A percentile compares a stretch with the other conserved stretches of the same genome.
These are phyloP conservation scores for Cubamyces sp. DNA, from an alignment of 768 basidiomycete genomes.

Conservation along the genomic window DNA sequence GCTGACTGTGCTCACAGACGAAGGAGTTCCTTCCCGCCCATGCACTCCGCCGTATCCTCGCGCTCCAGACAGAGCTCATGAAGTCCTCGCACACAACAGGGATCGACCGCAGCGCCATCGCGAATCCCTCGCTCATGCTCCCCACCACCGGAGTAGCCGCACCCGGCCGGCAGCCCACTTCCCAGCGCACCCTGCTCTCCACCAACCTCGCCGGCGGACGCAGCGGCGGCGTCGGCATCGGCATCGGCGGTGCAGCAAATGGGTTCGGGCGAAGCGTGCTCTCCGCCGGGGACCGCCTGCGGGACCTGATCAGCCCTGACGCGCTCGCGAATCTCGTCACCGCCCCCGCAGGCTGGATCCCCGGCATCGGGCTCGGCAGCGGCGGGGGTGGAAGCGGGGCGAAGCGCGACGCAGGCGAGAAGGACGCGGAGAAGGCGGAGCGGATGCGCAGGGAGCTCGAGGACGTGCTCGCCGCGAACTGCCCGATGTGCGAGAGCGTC, in stretches of 20 bases:
- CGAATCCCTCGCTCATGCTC: conserved; percentile 35
- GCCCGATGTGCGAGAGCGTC: conserved; percentile 93
- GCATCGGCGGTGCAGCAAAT: conserved; percentile 56
- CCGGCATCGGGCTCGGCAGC: conserved; percentile 56
- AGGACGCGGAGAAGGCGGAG: conserved; percentile 64
- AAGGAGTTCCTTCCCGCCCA: conserved; percentile 89
- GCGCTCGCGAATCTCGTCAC: conserved; percentile 86
- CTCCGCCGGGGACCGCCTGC: conserved; percentile 85
- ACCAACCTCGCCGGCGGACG: conserved; percentile 62
- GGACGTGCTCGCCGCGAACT: conserved; percentile 83
- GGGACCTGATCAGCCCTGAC: conserved; percentile 94
- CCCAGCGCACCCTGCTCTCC: conserved; percentile 73
- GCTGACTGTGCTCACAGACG: conserved; percentile 53
- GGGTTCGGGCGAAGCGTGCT: conserved; percentile 79
- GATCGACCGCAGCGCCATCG: conserved; percentile 39
- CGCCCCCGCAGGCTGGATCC: conserved; percentile 72
- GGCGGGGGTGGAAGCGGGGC: conserved; percentile 39
- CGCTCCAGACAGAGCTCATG: conserved; percentile 84
- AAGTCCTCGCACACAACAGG: conserved; percentile 47
- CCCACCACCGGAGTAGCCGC: conserved; percentile 9
- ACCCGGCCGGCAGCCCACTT: conserved; percentile 45
- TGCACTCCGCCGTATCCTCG: conserved; percentile 81
- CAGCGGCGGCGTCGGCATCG: conserved; percentile 60
- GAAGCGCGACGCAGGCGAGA: conserved; percentile 48
- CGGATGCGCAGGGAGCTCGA: conserved; percentile 85